Conservation (phyloP, 169 alveolate species). For the Nephromyces sp. region DNA sequence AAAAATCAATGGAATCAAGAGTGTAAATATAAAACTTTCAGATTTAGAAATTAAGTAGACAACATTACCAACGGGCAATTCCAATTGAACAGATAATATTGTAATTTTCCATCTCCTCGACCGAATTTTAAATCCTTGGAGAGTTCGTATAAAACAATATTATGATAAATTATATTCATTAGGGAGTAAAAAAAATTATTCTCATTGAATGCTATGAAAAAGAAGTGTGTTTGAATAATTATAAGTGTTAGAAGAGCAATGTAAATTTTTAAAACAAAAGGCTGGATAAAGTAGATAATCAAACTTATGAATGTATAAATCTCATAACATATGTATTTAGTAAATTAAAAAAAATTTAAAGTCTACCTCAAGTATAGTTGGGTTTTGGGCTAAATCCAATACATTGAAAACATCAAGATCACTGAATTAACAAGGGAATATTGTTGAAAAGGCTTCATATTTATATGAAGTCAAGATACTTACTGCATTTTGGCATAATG, state of each 20-base stretch:
- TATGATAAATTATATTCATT: no score
- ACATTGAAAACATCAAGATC: conserved; percentile 92
- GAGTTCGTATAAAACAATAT: no score
- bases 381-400: conserved; percentile 89
- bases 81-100: conserved; percentile 93
- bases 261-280: no score
- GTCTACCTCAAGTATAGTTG: conserved; percentile 62
- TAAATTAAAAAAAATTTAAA: not conserved
- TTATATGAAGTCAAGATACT: not conserved
- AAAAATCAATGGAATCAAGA: no score
- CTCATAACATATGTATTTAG: not conserved
- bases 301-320: not conserved
- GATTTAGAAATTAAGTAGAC: no score
- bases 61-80: conserved; percentile 49
- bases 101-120: conserved; percentile 90
- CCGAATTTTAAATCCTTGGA: conserved; percentile 82
- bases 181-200: no score
- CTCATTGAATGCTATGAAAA: no score
- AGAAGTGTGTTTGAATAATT: no score
- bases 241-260: no score
- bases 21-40: no score
- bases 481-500: conserved; percentile 69
- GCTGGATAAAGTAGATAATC: no score
- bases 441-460: not conserved
- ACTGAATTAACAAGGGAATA: conserved; percentile 17